These are phyloP conservation scores for Colletotrichum falcatum DNA, from an alignment of 2,329 filamentous ascomycete genomes.

Conservation along the genomic window DNA sequence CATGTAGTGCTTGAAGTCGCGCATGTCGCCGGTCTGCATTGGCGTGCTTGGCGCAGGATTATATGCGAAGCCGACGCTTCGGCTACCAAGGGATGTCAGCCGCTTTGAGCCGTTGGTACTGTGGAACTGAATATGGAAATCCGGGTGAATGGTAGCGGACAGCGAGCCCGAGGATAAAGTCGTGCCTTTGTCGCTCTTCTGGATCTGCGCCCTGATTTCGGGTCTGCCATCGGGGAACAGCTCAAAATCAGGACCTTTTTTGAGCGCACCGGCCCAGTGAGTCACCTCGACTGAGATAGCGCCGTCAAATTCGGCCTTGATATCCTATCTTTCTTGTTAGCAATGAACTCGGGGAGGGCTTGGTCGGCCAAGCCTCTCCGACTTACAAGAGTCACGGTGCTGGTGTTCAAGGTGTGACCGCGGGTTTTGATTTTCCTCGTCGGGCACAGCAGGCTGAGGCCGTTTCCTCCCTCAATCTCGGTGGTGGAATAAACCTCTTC, in stretches of 20 bases:
- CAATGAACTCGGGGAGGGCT: background rate
- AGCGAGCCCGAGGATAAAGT: constrained; percentile 52
- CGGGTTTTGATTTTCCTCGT: constrained; percentile 64
- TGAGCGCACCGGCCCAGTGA: constrained; percentile 54
- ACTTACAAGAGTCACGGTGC: constrained; percentile 59
- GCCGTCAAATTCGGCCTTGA: constrained; percentile 54
- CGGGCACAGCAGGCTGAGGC: constrained; percentile 67
- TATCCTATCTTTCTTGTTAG: constrained; percentile 43
- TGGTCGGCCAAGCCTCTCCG: background rate
- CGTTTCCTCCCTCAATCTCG: constrained; percentile 57
- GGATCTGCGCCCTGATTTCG: constrained; percentile 45
- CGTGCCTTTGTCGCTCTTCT: constrained; percentile 50
- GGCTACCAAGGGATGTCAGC: constrained; percentile 54
- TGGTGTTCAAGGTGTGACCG: constrained; percentile 67
- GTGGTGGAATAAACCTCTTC: constrained; percentile 70
- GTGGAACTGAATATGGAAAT: constrained; percentile 55
- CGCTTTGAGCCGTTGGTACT: constrained; percentile 51
- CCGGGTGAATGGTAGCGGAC: constrained; percentile 51
- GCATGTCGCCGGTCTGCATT: constrained; percentile 51
- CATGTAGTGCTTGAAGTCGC: constrained; percentile 65
- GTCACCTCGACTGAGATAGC: constrained; percentile 55
- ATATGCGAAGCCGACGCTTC: constrained; percentile 55
- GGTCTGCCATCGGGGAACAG: constrained; percentile 53
- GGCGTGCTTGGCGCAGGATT: constrained; percentile 50
- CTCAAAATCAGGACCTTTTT: constrained; percentile 54